A percentile compares a stretch with the other conserved stretches of the same genome.
Evolutionary conservation across 495 filamentous ascomycete species (phyloP).

Genomic region (Viridothelium virens): DNA sequence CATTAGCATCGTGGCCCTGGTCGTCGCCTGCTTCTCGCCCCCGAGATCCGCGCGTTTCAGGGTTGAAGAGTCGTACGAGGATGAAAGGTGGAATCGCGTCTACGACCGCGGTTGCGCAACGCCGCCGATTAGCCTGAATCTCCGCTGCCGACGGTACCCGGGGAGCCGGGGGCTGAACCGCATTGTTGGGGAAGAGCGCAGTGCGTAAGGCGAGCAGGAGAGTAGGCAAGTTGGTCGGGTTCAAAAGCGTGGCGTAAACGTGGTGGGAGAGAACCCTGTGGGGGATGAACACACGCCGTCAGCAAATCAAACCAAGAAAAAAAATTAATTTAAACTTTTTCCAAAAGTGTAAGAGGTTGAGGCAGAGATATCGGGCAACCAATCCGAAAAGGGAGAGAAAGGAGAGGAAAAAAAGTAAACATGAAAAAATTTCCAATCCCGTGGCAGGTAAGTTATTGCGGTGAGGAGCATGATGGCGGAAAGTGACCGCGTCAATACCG

Average conservation of each 20-base stretch:
- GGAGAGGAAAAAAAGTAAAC: conserved; percentile 28
- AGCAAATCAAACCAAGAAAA: too few species aligned
- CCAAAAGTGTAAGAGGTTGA: not conserved
- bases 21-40: conserved; percentile 18
- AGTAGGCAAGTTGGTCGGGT: conserved; percentile 60
- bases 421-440: not conserved
- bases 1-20: conserved; percentile 30
- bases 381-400: conserved; percentile 10
- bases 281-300: too few species aligned
- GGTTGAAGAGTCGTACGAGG: conserved; percentile 43
- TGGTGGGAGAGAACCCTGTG: conserved; percentile 64
- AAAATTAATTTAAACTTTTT: too few species aligned
- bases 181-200: conserved; percentile 73
- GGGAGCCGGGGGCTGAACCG: conserved; percentile 39
- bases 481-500: conserved; percentile 21
- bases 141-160: conserved; percentile 37
- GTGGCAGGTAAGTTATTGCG: not conserved
- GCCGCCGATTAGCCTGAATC: conserved; percentile 46
- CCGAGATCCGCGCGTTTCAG: conserved; percentile 11
- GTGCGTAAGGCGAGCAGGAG: conserved; percentile 64
- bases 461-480: not conserved
- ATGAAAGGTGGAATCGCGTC: conserved; percentile 44
- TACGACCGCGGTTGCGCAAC: conserved; percentile 48
- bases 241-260: conserved; percentile 56
- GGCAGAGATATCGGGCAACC: not conserved